phyloP scores from a whole-genome alignment of 768 basidiomycete genomes.

The Kwoniella botswanensis region DNA sequence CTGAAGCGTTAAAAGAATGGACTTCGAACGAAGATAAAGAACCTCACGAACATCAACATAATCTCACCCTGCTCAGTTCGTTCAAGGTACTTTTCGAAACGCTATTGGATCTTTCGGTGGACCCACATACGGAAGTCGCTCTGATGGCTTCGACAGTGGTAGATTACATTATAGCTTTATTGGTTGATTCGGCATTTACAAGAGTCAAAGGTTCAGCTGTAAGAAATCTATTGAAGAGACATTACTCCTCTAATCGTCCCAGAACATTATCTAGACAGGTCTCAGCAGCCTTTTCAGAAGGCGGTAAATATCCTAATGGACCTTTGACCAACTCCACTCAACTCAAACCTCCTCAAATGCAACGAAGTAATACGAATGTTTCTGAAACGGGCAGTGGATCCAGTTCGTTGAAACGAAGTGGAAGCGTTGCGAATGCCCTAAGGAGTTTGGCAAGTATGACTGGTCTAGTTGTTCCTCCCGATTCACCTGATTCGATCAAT shows the following conservation, averaged over 20 bases:
- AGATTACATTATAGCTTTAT: constrained; percentile 88
- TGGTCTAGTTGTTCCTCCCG: constrained; percentile 34
- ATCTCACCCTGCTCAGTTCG: constrained; percentile 80
- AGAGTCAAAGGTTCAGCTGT: constrained; percentile 73
- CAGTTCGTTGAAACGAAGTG: constrained; percentile 45
- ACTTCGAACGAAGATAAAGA: constrained; percentile 61
- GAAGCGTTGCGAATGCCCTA: constrained; percentile 52
- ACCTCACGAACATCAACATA: constrained; percentile 72
- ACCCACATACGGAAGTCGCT: constrained; percentile 91
- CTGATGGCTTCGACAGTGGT: constrained; percentile 86
- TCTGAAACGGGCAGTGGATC: constrained; percentile 19
- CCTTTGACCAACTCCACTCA: not conserved
- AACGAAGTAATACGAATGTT: constrained; percentile 41
- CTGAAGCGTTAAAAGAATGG: constrained; percentile 31
- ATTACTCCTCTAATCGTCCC: constrained; percentile 21
- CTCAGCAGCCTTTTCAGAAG: constrained; percentile 23
- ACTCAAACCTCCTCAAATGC: constrained; percentile 27
- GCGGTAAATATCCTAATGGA: constrained; percentile 27
- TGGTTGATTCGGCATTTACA: constrained; percentile 86
- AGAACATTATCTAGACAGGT: constrained; percentile 22
- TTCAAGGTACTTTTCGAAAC: constrained; percentile 92
- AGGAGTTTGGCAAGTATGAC: constrained; percentile 54
- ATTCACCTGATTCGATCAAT: constrained; percentile 24
- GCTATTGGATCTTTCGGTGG: constrained; percentile 86
- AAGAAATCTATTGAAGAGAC: constrained; percentile 28